Evolutionary conservation across 2,329 filamentous ascomycete genomes (phyloP), one percentile per base, ranked within the genome.

Genomic region (Verticillium klebahnii): DNA sequence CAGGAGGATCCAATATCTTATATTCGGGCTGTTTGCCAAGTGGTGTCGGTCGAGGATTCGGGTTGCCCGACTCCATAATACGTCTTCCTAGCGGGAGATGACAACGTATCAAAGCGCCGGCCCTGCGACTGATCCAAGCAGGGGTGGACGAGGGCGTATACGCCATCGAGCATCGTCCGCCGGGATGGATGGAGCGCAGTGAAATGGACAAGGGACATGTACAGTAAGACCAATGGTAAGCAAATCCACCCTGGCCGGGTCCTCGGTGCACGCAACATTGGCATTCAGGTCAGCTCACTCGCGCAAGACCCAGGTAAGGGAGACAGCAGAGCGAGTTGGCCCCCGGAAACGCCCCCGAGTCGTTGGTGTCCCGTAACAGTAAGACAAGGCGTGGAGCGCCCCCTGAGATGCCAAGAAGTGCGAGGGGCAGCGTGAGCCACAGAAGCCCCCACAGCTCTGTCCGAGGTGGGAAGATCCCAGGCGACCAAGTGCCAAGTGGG

Each of bases 21-120:
- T 58, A 58, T 58, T 58, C 15, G 57, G 45, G 15, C 57, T 58
- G 25, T 29, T 50, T 40, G 57, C 57, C 57, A 58, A 58, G 57
- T 17, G 25, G 57, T 29, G 36, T 50, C 23, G 57, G 37, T 15
- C 57, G 37, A 50, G 36, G n/a, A 31, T 12, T 19, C 17, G 25
- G 37, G 17, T 31, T 39, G 57, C 25, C 25, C 37, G 25, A 58
- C 57, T 14, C 57, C 57, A 50, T 58, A 31, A 29, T 50, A 23
- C 45, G 19, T 52, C 23, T 52, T 52, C 45, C 11, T 23, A 52
- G 45, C 23, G 45, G 45, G 45, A 52, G 45, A 52, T 52, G 45
- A 52, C 45, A 23, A 25, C 19, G 45, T 52, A 52, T 52, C 45
- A 52, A 52, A 19, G 45, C 45, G 45, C 45, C 23, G 45, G 19